Percentiles rank a stretch among this genome's conserved stretches.
These are phyloP conservation scores for Podospora sp. DNA, from an alignment of 495 filamentous ascomycete genomes.

Conservation along the genomic window DNA sequence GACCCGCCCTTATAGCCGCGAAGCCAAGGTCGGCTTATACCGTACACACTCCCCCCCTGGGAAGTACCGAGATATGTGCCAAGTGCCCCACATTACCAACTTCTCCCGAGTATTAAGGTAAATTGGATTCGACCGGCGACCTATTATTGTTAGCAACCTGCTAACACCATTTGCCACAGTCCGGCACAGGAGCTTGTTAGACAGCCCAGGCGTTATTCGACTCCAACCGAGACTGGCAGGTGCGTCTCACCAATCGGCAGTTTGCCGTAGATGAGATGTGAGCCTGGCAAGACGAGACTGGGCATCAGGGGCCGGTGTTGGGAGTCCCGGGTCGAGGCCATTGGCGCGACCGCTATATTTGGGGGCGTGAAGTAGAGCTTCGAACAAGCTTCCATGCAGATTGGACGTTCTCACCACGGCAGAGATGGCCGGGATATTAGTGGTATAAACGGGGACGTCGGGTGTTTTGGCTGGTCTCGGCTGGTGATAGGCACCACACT, in stretches of 20 bases:
- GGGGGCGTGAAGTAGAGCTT: neutral
- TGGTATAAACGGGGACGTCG: neutral
- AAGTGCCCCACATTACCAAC: neutral
- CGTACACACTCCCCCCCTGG: neutral
- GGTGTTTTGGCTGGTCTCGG: too few relatives aligned
- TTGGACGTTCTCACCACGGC: neutral
- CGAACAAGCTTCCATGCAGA: neutral
- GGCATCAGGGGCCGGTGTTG: neutral
- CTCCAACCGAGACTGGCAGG: neutral
- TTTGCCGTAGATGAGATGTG: neutral
- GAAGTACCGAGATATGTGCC: neutral
- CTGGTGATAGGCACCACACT: too few relatives aligned
- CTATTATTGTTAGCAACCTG: neutral
- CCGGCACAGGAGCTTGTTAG: neutral
- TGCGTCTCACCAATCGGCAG: neutral
- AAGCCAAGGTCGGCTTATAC: neutral
- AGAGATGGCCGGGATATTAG: neutral
- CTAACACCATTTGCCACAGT: neutral
- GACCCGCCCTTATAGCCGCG: neutral
- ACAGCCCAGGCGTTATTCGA: neutral
- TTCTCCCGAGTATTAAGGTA: neutral
- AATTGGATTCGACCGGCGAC: neutral
- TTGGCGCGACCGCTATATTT: neutral
- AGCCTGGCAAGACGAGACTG: neutral
- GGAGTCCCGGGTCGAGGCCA: neutral